Evolutionary conservation across 2,329 filamentous ascomycete species (phyloP), one percentile per base, ranked within the genome.

Genomic region (Hypoxylon sp.): DNA sequence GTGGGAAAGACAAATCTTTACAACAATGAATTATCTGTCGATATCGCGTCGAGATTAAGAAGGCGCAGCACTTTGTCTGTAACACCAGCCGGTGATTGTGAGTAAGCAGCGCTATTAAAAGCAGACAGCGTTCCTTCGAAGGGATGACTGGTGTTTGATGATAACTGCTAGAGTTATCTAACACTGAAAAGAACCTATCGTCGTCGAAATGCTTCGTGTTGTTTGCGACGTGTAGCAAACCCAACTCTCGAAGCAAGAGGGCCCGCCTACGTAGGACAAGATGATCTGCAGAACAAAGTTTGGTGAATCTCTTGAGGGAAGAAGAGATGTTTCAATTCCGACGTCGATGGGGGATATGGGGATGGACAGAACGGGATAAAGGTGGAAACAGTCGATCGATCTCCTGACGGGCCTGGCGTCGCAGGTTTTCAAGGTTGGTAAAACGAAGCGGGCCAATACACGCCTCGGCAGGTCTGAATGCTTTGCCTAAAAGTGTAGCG

Each of bases 271-370:
- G 71, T 62, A 72, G 61, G 70, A 71, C 65, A 71, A 63, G 68
- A 70, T 73, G 78, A 80, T 80, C 78, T 76, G 75, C 78, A 71
- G 75, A 79, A 78, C 73, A 74, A 74, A 74, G 67, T 71, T 59
- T 67, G 59, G 60, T 68, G 68, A 72, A 72, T 74, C 69, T 68
- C 53, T 65, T 70, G 51, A n/a, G 34, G 32, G 37, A 5, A 47
- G 52, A 45, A 63, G 58, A 64, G 64, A 71, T 71, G 73, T 76
- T 76, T 75, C 70, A 66, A 62, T 61, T 65, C 46, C 37, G 37
- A 41, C 9, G 37, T 46, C 57, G 53, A 67, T 54, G 41, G n/a
- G n/a, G n/a, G n/a, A n/a, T n/a, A n/a, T n/a, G n/a, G 56, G 30
- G 61, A 50, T 54, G 34, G 14, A 50, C 68, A 68, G 70, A 68